These are phyloP conservation scores for Talaromyces liani DNA, from an alignment of 495 filamentous ascomycete species.

Conservation along the genomic window DNA sequence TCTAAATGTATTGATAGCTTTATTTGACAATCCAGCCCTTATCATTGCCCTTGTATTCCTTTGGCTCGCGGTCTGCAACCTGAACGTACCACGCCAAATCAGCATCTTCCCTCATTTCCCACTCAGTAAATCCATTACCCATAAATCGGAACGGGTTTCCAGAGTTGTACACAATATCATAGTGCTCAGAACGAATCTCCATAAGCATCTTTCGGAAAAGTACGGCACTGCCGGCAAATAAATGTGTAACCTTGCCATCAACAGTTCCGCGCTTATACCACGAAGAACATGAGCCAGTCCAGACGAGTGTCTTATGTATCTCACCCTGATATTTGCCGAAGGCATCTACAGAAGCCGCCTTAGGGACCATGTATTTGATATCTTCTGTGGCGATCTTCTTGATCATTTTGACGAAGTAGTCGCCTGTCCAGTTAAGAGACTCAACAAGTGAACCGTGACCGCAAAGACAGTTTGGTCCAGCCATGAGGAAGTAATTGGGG, in stretches of 20 bases:
- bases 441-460: constrained; percentile 34
- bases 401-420: too few species aligned
- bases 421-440: constrained; percentile 28
- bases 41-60: too few species aligned
- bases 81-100: constrained; percentile 24
- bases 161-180: constrained; percentile 35
- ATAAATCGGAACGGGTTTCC: constrained; percentile 42
- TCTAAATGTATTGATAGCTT: too few species aligned
- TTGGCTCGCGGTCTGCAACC: too few species aligned
- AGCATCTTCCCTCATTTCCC: constrained; percentile 16
- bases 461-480: constrained; percentile 30
- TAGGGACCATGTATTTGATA: constrained; percentile 37
- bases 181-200: constrained; percentile 42
- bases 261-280: constrained; percentile 42
- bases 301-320: constrained; percentile 37
- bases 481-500: constrained; percentile 30
- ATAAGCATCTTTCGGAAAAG: constrained; percentile 43
- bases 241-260: constrained; percentile 39
- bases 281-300: constrained; percentile 33
- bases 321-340: constrained; percentile 34
- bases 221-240: constrained; percentile 37
- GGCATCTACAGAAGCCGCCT: constrained; percentile 29
- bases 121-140: constrained; percentile 37
- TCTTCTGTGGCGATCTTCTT: constrained; percentile 24
- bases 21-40: too few species aligned